Base-by-base conservation (phyloP, 2,329 filamentous ascomycete species). In the Paecilomyces sp. region DNA sequence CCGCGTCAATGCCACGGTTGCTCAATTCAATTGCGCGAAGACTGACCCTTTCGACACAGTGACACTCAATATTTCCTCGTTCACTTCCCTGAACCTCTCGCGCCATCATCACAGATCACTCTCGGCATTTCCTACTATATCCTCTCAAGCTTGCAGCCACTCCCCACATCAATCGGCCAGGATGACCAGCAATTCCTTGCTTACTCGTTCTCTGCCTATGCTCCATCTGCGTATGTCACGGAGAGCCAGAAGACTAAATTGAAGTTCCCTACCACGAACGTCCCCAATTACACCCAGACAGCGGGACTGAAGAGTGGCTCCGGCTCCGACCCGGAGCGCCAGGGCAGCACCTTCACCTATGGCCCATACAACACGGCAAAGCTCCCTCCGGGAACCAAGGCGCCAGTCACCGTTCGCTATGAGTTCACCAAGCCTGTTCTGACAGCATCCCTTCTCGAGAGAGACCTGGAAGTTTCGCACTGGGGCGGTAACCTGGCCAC, bases 401-500 rank as follows among this genome's bases (percentile, higher is more conserved):
- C 90, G 69, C 86, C 88, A 18, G 86, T 91, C 61, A 85, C 83
- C 65, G 88, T 97, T 57, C 90, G 94, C 62, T 97, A 96, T 77
- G 92, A 99, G 75, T 97, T 94, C 79, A 97, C 90, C 64, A 95
- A 93, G 77, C 93, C 94, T 12, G 81, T 99, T 60, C 88, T 87
- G 52, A 90, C 94, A 70, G 85, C 91, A 56, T 86, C 86, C 34
- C 80, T 85, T 15, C 81, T 99, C 61, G 91, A 97, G 77, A 88
- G 94, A 61, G 92, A 97, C 70, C 80, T 99, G 63, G 94, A 99
- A 75, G 88, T 99, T 68, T 96, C 91, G 72, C 94, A 97, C 77
- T 99, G 94, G 94, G 94, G 94, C 66, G 94, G 94, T 63, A 99
- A 99, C 73, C 78, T 97, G 58, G 94, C 94, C 1, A 91, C 92